Evolutionary conservation across 169 alveolate genomes (phyloP), one percentile per base, ranked within the genome.

Genomic region (Plasmodium coatneyi): DNA sequence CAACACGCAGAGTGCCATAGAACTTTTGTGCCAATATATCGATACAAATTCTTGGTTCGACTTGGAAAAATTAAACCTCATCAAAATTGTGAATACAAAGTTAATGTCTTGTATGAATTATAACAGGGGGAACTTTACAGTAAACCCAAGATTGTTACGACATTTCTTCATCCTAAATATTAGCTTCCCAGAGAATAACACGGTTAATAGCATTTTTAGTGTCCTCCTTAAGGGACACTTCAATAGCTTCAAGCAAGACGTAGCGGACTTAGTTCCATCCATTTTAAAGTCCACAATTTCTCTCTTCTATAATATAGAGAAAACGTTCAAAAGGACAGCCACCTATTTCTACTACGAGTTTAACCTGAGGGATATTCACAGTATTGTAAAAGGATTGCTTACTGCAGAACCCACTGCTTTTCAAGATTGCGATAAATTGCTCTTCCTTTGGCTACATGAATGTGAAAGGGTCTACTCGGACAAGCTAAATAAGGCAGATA

Each of bases 261-360:
- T 98, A 92, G 96, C 97, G 82, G 99, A 98, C 94, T 95, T 96
- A 70, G 96, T 98, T 66, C 96, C 97, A 79, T 96, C 98, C 32
- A 96, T 98, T 41, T 97, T 98, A 93, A 98, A 98, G 74, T 98
- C 99, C 56, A 98, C 99, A 32, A 93, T 98, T 80, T 94, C 98
- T 56, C 93, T 98, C 36, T 99, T 98, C 80, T 96, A 97, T 83
- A 97, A 96, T 94, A 98, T 98, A 66, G 97, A 96, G 80, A 97
- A 95, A 32, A 97, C 97, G 76, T 98, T 98, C 97, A 96, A 98
- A 92, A 98, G 98, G 97, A 98, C 99, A 43, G 99, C 99, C 84
- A 98, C 96, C 54, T 98, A 98, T 96, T 98, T 98, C 98, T 99
- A 98, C 96, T 98, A 98, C 96, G 99, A 98, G 93, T 98, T 97